Evolutionary conservation across 768 basidiomycete genomes (phyloP), one percentile per base, ranked within the genome.

Genomic region (Leucocoprinus sp.): DNA sequence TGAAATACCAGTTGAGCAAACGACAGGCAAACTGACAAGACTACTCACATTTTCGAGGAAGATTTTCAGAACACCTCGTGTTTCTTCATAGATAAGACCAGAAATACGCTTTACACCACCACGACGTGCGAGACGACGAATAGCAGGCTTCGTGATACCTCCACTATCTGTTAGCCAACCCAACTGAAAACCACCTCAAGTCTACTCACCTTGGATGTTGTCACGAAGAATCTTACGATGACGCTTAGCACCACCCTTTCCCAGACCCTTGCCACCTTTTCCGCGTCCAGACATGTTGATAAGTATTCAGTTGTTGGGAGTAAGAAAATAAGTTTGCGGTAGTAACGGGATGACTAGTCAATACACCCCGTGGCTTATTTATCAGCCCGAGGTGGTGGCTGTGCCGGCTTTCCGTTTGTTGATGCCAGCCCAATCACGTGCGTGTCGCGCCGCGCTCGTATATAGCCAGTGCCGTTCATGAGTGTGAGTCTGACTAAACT

Each of bases 21-120:
- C n/a, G 12, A 33, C 4, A 17, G 26, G 27, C n/a, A 9, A 17
- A n/a, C 14, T 11, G 22, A 6, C 27, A 28, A 28, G 24, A 11
- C 27, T 24, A 74, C 83, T 59, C 49, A 84, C 83, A 53, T 85
- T 88, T 69, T 91, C 87, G 35, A 92, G 76, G 82, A 90, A 93
- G 60, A 91, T 84, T 73, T 93, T 95, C 54, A 95, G 76, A 22
- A 93, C 91, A 76, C 90, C 89, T 65, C 84, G 82, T 47, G 92
- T 93, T 78, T 95, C 92, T 62, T 93, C 91, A 67, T 95, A 93
- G 71, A 93, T 92, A 52, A 92, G 79, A 64, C 90, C 78, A 35
- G 84, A 87, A 59, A 90, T 89, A 88, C 88, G 82, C 78, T 96
- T 93, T 60, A 95, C 92, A 86, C 93, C 93, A 60, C 93, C 91